These are phyloP conservation scores for Aspergillus hiratsukae DNA, from an alignment of 2,329 filamentous ascomycete genomes.

Conservation along the genomic window DNA sequence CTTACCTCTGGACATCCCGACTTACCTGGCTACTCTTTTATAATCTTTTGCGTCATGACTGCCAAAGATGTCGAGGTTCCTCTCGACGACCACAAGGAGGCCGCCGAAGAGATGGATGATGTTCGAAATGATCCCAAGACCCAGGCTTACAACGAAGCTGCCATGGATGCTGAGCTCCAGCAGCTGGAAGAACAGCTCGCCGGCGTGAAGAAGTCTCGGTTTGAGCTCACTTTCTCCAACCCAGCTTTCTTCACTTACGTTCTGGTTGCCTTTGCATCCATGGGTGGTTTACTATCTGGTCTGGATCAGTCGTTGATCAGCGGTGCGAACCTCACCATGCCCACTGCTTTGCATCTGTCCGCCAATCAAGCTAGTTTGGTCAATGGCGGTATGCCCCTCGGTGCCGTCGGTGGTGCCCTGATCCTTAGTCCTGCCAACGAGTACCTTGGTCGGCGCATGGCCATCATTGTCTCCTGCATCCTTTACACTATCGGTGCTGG, in stretches of 20 bases:
- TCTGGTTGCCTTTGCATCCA: constrained; percentile 66
- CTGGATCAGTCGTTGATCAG: constrained; percentile 70
- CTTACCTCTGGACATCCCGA: too few species aligned
- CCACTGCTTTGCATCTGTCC: constrained; percentile 53
- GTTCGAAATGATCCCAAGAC: constrained; percentile 21
- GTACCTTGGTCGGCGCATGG: constrained; percentile 60
- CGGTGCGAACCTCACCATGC: constrained; percentile 62
- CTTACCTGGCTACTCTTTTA: background rate
- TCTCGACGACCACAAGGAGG: constrained; percentile 22
- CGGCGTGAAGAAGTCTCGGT: constrained; percentile 13
- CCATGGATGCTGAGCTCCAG: constrained; percentile 28
- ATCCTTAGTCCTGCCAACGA: constrained; percentile 65
- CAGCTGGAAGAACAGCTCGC: constrained; percentile 27
- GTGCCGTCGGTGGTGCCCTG: constrained; percentile 65
- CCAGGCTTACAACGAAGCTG: constrained; percentile 22
- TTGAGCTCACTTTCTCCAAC: constrained; percentile 55
- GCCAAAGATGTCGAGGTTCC: constrained; percentile 25
- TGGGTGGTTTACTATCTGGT: constrained; percentile 68
- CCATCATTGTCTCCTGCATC: constrained; percentile 65
- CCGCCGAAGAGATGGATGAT: constrained; percentile 24
- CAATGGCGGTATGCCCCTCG: constrained; percentile 67
- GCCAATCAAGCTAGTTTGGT: constrained; percentile 59
- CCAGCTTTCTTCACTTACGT: constrained; percentile 64
- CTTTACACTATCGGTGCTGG: constrained; percentile 67
- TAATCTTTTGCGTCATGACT: constrained; percentile 5